A percentile compares a stretch with the other conserved stretches of the same genome.
Evolutionary conservation across 805 yeast species (phyloP).

Genomic region (Nakazawaea ishiwadae): DNA sequence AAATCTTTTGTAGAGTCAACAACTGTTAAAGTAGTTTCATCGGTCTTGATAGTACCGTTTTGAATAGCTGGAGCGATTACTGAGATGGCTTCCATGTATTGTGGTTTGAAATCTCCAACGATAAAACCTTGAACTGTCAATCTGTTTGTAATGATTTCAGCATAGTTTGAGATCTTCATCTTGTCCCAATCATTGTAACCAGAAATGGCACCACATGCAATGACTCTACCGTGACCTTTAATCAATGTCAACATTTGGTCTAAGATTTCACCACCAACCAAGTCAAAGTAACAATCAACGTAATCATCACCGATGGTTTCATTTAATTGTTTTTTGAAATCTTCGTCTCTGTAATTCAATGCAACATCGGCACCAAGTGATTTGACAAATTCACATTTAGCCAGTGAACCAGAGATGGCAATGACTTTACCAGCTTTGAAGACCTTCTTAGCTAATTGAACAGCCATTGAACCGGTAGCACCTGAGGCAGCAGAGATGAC

Average conservation of each 20-base stretch:
- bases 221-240: slow-evolving; percentile 37
- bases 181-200: slow-evolving; percentile 44
- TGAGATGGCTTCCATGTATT: slow-evolving; percentile 32
- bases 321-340: slow-evolving; percentile 29
- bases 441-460: slow-evolving; percentile 51
- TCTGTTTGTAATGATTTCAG: slow-evolving; percentile 43
- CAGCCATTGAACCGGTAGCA: slow-evolving; percentile 61
- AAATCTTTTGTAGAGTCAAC: slow-evolving; percentile 38
- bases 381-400: slow-evolving; percentile 49
- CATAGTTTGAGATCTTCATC: slow-evolving; percentile 34
- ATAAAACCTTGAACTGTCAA: slow-evolving; percentile 50
- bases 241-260: slow-evolving; percentile 36
- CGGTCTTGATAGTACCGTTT: slow-evolving; percentile 35
- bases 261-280: slow-evolving; percentile 59
- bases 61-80: slow-evolving; percentile 32
- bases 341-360: slow-evolving; percentile 47
- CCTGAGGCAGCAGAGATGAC: slow-evolving; percentile 67
- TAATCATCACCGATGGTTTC: slow-evolving; percentile 42
- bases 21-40: slow-evolving; percentile 31
- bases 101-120: slow-evolving; percentile 35
- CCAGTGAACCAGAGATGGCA: slow-evolving; percentile 59
- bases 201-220: slow-evolving; percentile 64
- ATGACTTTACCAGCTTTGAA: slow-evolving; percentile 51
- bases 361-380: slow-evolving; percentile 48
- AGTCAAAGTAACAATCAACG: slow-evolving; percentile 53